A percentile compares a stretch with the other conserved stretches of the same genome.
phyloP scores from a whole-genome alignment of 1,139 yeast genomes.

The Hansenula anomala region DNA sequence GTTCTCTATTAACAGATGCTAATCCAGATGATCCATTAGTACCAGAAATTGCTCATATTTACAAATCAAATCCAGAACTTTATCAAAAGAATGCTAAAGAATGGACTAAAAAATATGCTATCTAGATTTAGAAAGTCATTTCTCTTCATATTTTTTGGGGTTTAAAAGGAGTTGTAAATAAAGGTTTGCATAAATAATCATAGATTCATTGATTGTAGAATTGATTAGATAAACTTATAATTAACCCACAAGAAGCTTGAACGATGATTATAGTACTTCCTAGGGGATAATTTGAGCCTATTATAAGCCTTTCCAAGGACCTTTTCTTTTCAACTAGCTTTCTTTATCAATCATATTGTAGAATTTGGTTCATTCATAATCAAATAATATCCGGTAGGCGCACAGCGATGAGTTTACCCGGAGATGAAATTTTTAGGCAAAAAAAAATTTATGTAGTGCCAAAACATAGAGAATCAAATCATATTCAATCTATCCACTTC shows the following conservation, averaged over 20 bases:
- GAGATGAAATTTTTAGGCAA: neutral
- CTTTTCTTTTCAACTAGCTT: too few species aligned
- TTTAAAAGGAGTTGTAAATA: constrained; percentile 2
- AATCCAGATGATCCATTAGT: constrained; percentile 99
- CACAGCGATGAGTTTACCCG: constrained; percentile 4
- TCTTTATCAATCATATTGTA: too few species aligned
- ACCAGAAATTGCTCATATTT: constrained; percentile 96
- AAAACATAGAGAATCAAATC: too few species aligned
- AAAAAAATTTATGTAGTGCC: neutral
- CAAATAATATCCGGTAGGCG: neutral
- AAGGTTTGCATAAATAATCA: constrained; percentile 2
- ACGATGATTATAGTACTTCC: too few species aligned
- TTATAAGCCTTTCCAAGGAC: too few species aligned
- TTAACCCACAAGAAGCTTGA: too few species aligned
- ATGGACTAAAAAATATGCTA: constrained; percentile 98
- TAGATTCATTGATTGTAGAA: neutral
- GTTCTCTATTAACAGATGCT: constrained; percentile 92
- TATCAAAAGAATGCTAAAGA: constrained; percentile 97
- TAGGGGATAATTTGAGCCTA: too few species aligned
- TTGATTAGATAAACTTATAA: too few species aligned
- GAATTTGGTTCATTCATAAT: too few species aligned
- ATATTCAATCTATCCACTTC: too few species aligned
- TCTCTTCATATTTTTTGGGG: neutral
- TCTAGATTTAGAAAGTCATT: constrained; percentile 31
- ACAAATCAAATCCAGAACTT: constrained; percentile 90